A percentile compares a stretch with the other conserved stretches of the same genome.
phyloP scores from a whole-genome alignment of 2,329 filamentous ascomycete species.

The Penicillium sp. region DNA sequence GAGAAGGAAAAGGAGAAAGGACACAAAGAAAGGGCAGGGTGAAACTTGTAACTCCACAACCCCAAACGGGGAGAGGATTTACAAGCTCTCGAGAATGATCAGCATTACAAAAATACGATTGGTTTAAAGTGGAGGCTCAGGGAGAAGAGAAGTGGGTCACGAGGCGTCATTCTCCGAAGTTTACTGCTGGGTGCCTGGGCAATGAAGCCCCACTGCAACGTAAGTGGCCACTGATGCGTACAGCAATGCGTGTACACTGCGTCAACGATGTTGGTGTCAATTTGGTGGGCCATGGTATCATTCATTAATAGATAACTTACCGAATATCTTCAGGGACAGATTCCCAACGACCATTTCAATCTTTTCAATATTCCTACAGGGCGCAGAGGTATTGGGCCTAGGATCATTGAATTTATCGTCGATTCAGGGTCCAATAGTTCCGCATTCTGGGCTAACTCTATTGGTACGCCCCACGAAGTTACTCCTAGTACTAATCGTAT shows the following conservation, averaged over 20 bases:
- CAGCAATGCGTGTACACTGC: background rate
- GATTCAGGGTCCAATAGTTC: background rate
- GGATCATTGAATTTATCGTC: background rate
- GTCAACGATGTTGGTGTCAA: background rate
- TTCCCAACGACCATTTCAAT: background rate
- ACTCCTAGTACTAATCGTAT: background rate
- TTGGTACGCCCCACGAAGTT: background rate
- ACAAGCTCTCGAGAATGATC: background rate
- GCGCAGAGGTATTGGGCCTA: no score
- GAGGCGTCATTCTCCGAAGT: background rate
- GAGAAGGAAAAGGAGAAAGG: background rate
- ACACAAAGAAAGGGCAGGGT: background rate
- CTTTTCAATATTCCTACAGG: no score
- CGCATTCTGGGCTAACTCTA: background rate
- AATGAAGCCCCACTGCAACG: background rate
- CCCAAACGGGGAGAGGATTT: background rate
- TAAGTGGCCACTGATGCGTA: background rate
- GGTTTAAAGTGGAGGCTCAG: constrained; percentile 3
- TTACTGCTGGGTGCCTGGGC: background rate
- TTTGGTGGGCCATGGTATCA: background rate
- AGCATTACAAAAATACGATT: background rate
- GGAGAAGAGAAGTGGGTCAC: background rate
- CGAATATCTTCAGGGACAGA: background rate
- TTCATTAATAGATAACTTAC: background rate
- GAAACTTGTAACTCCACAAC: constrained; percentile 2